Base-by-base conservation (phyloP, 768 basidiomycete species). In the Phylloporus arenicola region DNA sequence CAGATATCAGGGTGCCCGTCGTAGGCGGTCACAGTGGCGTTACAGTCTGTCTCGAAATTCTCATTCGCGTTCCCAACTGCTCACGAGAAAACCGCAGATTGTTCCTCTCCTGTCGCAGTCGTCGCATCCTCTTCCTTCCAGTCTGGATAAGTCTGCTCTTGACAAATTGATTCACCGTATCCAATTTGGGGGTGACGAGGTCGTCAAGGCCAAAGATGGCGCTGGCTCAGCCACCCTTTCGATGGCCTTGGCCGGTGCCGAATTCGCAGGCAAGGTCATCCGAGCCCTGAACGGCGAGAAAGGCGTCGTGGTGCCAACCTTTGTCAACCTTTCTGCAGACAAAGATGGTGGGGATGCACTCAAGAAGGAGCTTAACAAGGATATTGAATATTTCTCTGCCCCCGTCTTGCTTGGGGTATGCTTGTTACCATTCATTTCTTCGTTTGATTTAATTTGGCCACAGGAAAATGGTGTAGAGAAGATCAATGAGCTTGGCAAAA, bases 121-220 rank as follows among this genome's bases (percentile, higher is more conserved):
- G 25, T 80, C 87, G 27, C 84, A 87, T 58, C 75, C 87, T 14
- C 80, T 93, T 20, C 88, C 88, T 25, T 52, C 78, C n/a, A 66
- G 67, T 48, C 50, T 85, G 50, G 59, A 75, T n/a, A 61, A 72
- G 31, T 73, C 71, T 6, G 66, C 69, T 1, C 67, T 82, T 60
- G 81, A 83, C 24, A 70, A 75, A 13, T 78, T 97, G 44, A 75
- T 88, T 43, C 77, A 91, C 50, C 87, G 91, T 57, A 91, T 96
- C 61, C 93, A 95, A 68, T 96, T 89, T 63, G 94, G 94, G 50
- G 94, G 93, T 51, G 94, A 96, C 60, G 94, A 98, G 72, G 94
- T 98, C 63, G 95, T 98, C 67, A 88, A 96, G 74, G 96, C 96
- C 39, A 99, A 99, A 76, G 87, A 91, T 61, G 85, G 85, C 50